Evolutionary conservation across 2,329 filamentous ascomycete genomes (phyloP), one percentile per base, ranked within the genome.

Genomic region (Claviceps sp.): DNA sequence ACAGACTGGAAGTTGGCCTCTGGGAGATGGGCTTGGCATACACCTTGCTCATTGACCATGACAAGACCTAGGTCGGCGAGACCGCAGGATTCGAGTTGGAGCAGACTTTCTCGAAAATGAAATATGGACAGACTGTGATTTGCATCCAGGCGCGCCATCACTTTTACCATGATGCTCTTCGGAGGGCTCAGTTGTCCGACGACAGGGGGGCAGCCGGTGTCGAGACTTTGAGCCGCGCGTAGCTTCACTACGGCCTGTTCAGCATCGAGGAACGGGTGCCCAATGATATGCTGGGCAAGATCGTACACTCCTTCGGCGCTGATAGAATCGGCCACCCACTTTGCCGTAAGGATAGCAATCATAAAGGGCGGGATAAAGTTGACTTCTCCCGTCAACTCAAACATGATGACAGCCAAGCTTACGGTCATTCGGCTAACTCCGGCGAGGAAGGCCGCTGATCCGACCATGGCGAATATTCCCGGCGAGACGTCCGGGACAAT

Each of bases 401-500:
- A 80, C 76, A 81, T 80, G 62, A 81, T 78, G 41, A 81, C 78
- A 8, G 73, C 73, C 6, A 81, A 67, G 2, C 72, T 75, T 10
- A 80, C 73, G 0, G 77, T 80, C 77, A 80, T 80, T 40, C 78
- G 67, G 11, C 72, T 74, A 1, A 81, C 76, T 5, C 78, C 78
- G 1, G 77, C 77, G 0, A 81, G 70, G 59, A 81, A 81, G 0
- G 77, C 76, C 3, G 74, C 76, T 0, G 77, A 73, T 1, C 77
- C 78, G 10, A 81, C 76, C 74, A 81, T 78, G 51, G 78, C 78
- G 60, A 80, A 80, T 50, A 81, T 78, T 2, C 78, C 76, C 0
- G 78, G 77, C 1, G 74, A 76, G 17, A 77, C 75, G 7, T 59
- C 56, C 0, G 58, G 59, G 6, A 68, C 57, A 16, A 64, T 46